Conservation (phyloP, 1,284 basidiomycete genomes). For the Ustilago crameri region DNA sequence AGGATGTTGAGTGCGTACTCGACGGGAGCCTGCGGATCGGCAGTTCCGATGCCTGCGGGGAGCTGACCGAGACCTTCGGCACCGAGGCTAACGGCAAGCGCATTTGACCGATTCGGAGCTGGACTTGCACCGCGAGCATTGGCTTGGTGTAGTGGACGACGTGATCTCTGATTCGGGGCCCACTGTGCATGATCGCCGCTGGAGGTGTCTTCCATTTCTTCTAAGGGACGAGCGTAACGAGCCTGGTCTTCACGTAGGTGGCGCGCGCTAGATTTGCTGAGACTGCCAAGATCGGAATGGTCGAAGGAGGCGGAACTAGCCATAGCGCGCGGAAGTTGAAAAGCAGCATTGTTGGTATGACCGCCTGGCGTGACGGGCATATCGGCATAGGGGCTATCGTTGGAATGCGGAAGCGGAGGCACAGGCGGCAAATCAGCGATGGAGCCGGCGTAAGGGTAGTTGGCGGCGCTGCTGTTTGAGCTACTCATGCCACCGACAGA, state of each 20-base stretch:
- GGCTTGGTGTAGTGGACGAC: slow-evolving; percentile 6
- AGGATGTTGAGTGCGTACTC: slow-evolving; percentile 64
- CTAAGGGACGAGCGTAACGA: slow-evolving; percentile 16
- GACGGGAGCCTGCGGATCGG: slow-evolving; percentile 51
- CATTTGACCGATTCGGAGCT: slow-evolving; percentile 21
- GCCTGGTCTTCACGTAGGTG: slow-evolving; percentile 28
- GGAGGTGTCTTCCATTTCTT: slow-evolving; percentile 35
- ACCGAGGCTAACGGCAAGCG: slow-evolving; percentile 35
- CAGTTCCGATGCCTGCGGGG: slow-evolving; percentile 46
- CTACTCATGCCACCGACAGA: slow-evolving; percentile 40
- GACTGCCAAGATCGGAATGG: slow-evolving; percentile 31
- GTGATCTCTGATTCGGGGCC: slow-evolving; percentile 12
- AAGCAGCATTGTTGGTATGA: slow-evolving; percentile 38
- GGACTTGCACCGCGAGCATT: slow-evolving; percentile 11
- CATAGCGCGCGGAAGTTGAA: slow-evolving; percentile 39
- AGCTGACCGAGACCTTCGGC: slow-evolving; percentile 44
- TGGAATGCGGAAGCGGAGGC: slow-evolving; percentile 45
- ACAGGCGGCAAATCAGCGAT: slow-evolving; percentile 40
- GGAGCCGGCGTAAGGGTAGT: slow-evolving; percentile 19
- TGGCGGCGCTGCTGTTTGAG: slow-evolving; percentile 27
- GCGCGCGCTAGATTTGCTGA: slow-evolving; percentile 16
- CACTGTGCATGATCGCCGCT: slow-evolving; percentile 45
- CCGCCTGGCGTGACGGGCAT: slow-evolving; percentile 45
- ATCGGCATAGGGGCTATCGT: slow-evolving; percentile 30
- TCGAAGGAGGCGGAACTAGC: slow-evolving; percentile 44